Conservation (phyloP, 1,284 basidiomycete species). For the Marasmius oreades region DNA sequence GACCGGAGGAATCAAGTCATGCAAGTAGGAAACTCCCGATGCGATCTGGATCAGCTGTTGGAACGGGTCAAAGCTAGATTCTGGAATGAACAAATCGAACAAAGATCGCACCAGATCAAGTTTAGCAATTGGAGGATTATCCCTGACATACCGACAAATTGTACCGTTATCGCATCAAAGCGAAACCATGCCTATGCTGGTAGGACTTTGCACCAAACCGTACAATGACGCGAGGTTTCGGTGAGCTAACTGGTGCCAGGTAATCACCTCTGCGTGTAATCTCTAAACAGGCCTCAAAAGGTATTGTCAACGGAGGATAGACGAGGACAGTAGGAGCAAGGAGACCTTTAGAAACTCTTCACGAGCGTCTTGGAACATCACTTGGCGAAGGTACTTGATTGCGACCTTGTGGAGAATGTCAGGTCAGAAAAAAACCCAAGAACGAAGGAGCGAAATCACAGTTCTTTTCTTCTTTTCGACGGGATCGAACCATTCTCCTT, state of each 20-base stretch:
- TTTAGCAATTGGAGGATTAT: not conserved
- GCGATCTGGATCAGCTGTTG: not conserved
- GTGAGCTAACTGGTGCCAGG: constrained; percentile 53
- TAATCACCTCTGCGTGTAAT: constrained; percentile 46
- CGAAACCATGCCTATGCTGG: constrained; percentile 56
- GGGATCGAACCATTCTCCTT: constrained; percentile 47
- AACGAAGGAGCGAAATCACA: constrained; percentile 22
- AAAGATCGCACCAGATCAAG: not conserved
- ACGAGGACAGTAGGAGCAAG: not conserved
- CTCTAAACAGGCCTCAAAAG: constrained; percentile 31
- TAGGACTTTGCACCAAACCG: constrained; percentile 44
- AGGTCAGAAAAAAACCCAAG: not conserved
- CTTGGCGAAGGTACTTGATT: constrained; percentile 50
- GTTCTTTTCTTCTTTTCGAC: constrained; percentile 33
- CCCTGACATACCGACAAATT: not conserved
- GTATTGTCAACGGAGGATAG: not conserved
- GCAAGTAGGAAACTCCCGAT: not conserved
- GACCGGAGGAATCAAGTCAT: not conserved
- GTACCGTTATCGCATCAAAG: constrained; percentile 40
- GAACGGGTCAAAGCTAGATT: no score
- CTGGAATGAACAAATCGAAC: no score
- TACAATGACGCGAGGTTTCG: constrained; percentile 47
- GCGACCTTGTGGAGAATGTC: constrained; percentile 36
- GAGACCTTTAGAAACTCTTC: constrained; percentile 49
- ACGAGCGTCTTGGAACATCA: constrained; percentile 43